Base-by-base conservation (phyloP, 1,284 basidiomycete species). In the Ceratobasidium sp. region DNA sequence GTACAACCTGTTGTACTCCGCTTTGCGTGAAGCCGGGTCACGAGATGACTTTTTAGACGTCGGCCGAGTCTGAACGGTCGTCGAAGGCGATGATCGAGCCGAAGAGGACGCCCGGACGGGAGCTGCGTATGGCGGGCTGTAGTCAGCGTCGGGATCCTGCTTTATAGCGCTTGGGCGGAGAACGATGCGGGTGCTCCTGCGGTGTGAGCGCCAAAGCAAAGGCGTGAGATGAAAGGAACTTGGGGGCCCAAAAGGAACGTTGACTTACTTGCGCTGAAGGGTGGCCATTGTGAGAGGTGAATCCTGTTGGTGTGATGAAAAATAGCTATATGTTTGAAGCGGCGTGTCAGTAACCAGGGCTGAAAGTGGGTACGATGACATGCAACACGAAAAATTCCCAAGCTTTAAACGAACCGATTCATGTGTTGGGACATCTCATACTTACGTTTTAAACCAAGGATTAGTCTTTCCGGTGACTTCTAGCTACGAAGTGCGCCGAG, bases 21-120 rank as follows among this genome's bases (percentile, higher is more conserved):
- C 64, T 53, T 69, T 69, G 64, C 64, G 64, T 46, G 64, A 69
- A 6, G 64, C 64, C 8, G 64, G 64, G 23, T 69, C 64, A 56
- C 64, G 64, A 44, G 64, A 69, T 28, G 64, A 69, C 53, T 69
- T 69, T 53, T 69, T 69, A 16, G 64, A 56, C 28, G 64, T 69
- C 30, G 64, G 64, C 64, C 64, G 64, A 46, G 64, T 69, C 42
- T 69, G 64, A 40, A 58, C 53, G 64, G 64, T 21, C 18, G 64
- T 69, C 14, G 64, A 69, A 30, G 64, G 64, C 21, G 64, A 69
- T 3, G 64, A 69, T 3, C 64, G 51, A 46, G 53, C 40, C 23
- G 64, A 69, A 23, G 64, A 60, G 6, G 53, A 58, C 7, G 51
- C 36, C 8, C 64, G 51, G 14, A 28, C 28, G 7, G 36, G 51